Evolutionary conservation across 495 filamentous ascomycete species (phyloP), one percentile per base, ranked within the genome.

Genomic region (Neurospora sublineolata): DNA sequence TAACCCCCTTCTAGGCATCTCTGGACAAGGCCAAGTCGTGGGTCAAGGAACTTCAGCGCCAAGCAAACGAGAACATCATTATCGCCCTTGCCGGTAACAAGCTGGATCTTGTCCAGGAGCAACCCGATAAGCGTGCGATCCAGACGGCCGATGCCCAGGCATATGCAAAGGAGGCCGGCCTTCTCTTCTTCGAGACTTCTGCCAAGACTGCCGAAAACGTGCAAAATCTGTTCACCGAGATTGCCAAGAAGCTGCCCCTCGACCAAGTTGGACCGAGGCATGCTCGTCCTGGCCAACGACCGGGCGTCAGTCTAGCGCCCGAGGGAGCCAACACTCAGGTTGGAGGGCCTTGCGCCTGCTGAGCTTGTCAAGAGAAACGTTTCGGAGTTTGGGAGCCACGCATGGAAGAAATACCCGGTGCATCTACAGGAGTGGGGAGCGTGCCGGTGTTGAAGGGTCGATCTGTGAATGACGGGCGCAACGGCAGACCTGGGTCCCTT

Each of bases 11-110:
- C 9, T 78, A 99, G 95, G 87, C 93, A 73, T 98, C 96, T 7
- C 85, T 99, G 71, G 95, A 99, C 83, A 99, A 99, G 85, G 95
- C 95, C 71, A 99, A 99, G 80, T 89, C 93, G 38, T 99, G 95
- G 95, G 94, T 99, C n/a, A 98, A 98, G 82, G 96, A 99, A 78
- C 88, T 99, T 41, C 96, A 99, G 82, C 89, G 95, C 72, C 95
- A 99, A 85, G 96, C 96, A 46, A 98, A 98, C 83, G 95, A 98
- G 83, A 98, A 98, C 81, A 98, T 99, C 81, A 93, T 99, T 77
- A 99, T 99, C 80, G 95, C 95, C 37, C 87, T 99, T 33, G 95
- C 96, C 37, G 95, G 95, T 64, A 99, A 99, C 87, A 99, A 99
- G 84, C 83, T 97, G 73, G 95, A 99, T 87, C 84, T 99, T 73